Conservation (phyloP, 1,284 basidiomycete genomes). For the Heterobasidion irregulare region DNA sequence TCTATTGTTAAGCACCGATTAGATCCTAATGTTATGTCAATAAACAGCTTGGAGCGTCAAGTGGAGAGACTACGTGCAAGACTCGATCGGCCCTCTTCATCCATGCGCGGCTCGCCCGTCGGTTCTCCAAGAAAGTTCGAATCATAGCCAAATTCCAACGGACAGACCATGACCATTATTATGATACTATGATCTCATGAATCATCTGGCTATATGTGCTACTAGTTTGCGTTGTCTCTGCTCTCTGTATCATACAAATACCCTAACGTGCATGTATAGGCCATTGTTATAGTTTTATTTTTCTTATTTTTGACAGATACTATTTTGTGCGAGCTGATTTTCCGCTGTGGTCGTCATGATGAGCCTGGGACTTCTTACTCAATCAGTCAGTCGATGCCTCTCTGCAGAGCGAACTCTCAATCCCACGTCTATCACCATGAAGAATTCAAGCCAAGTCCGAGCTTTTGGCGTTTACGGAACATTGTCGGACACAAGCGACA, state of each 20-base stretch:
- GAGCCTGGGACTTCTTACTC: too few species aligned
- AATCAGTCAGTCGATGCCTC: too few species aligned
- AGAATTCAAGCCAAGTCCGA: slow-evolving; percentile 3
- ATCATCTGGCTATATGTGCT: not conserved
- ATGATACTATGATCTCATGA: not conserved
- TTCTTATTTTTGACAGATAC: too few species aligned
- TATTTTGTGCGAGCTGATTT: too few species aligned
- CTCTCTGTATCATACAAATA: not conserved
- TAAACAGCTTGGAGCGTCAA: slow-evolving; percentile 54
- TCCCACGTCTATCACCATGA: too few species aligned
- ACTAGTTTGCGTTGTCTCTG: not conserved
- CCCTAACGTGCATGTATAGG: too few species aligned
- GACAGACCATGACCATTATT: not conserved
- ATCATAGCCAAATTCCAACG: not conserved
- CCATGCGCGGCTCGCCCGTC: slow-evolving; percentile 21
- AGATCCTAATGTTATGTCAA: slow-evolving; percentile 2
- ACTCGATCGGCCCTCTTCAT: slow-evolving; percentile 29
- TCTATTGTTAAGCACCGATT: slow-evolving; percentile 1
- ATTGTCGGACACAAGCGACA: slow-evolving; percentile 20
- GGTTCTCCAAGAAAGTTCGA: slow-evolving; percentile 17
- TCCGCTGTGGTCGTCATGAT: too few species aligned
- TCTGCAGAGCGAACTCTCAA: too few species aligned
- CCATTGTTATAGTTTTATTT: too few species aligned
- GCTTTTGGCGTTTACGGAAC: slow-evolving; percentile 27
- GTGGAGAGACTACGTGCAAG: slow-evolving; percentile 62